Percentiles rank a stretch among this genome's conserved stretches.
Evolutionary conservation across 2,329 filamentous ascomycete genomes (phyloP).

Genomic region (Atkinsonella texensis): DNA sequence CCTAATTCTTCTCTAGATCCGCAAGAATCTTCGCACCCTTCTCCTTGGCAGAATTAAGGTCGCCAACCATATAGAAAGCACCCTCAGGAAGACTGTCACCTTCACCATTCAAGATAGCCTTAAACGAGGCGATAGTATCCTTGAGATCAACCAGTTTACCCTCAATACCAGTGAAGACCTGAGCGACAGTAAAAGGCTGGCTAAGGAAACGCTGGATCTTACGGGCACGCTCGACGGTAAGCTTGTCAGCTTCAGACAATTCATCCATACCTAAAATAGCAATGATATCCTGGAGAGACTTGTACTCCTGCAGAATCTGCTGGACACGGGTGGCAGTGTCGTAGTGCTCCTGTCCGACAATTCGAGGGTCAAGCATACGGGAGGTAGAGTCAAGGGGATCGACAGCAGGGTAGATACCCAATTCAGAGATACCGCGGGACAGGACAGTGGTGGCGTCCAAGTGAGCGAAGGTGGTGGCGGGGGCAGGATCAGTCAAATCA

Average conservation of each 20-base stretch:
- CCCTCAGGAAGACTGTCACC: conserved; percentile 91
- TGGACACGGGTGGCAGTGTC: conserved; percentile 86
- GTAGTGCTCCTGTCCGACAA: conserved; percentile 98
- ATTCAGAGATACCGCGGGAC: conserved; percentile 99
- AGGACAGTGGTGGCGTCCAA: conserved; percentile 99
- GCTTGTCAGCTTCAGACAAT: conserved; percentile 96
- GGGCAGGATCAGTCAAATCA: conserved; percentile 99
- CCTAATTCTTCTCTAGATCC: conserved; percentile 62
- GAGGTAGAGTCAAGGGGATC: conserved; percentile 99
- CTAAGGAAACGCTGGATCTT: conserved; percentile 99
- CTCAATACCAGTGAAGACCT: conserved; percentile 86
- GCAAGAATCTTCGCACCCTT: conserved; percentile 99
- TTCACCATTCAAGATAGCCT: conserved; percentile 90
- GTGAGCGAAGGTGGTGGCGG: conserved; percentile 98
- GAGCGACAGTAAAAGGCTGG: conserved; percentile 89
- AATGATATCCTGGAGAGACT: conserved; percentile 99
- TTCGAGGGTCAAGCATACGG: conserved; percentile 97
- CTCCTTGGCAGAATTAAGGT: conserved; percentile 79
- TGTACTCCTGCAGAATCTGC: conserved; percentile 99
- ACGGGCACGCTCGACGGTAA: conserved; percentile 99
- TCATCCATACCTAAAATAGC: conserved; percentile 99
- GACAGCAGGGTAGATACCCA: conserved; percentile 99
- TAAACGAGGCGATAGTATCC: conserved; percentile 96
- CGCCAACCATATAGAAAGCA: conserved; percentile 96
- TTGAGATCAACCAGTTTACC: conserved; percentile 95